Evolutionary conservation across 2,329 filamentous ascomycete genomes (phyloP), one percentile per base, ranked within the genome.

Genomic region (Phoma sp.): DNA sequence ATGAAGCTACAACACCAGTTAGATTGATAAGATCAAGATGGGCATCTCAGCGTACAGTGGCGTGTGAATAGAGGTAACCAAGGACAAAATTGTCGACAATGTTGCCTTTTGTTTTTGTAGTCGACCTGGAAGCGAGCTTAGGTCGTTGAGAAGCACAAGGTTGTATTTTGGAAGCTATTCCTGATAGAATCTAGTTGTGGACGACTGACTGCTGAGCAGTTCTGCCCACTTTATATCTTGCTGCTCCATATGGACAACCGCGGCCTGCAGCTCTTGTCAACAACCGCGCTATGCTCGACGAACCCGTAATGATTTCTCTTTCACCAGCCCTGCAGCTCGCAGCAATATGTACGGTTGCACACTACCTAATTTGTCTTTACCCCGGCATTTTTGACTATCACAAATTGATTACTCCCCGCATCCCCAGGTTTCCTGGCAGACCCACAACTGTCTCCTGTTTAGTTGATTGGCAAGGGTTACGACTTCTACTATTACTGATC

Each of bases 301-400:
- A 30, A 25, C 7, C 34, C 20, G 28, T 37, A 14, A 15, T 15
- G 26, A 43, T 15, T 30, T 30, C 39, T 34, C 30, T 21, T 55
- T 39, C 33, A 43, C 42, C 2, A 14, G 7, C 7, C 21, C 32
- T 47, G 37, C 45, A 51, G 47, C 25, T 42, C 33, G 47, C 42
- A 51, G 18, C 30, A 42, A 21, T 12, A 9, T n/a, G 20, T 42
- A 42, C 21, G 34, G 53, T 56, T 26, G 42, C 47, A 51, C 53
- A 30, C 32, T 20, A 38, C 26, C 12, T 30, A 20, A 11, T 15
- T n/a, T 28, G 20, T 11, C 21, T 32, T 28, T n/a, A 51, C 26
- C 37, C 33, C 18, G 21, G 26, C 29, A 34, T 15, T 23, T 9
- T 47, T n/a, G 10, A 47, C 21, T 47, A 6, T 17, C 37, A 51